phyloP scores from a whole-genome alignment of 176 grass and related monocot species.

The Phragmites australis region DNA sequence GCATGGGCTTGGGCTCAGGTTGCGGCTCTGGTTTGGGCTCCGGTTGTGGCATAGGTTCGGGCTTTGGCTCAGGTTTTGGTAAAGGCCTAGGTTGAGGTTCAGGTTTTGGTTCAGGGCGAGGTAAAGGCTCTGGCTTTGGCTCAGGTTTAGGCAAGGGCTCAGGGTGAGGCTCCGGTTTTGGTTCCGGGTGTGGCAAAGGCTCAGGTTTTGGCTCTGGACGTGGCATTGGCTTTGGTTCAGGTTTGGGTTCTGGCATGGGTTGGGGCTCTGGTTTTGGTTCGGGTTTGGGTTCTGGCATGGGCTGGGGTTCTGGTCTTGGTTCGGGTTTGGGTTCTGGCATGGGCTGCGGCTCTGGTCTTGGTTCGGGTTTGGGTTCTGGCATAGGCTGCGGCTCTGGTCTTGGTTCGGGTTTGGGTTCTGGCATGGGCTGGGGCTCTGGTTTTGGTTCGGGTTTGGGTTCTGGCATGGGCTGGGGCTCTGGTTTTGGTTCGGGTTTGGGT shows the following conservation, averaged over 20 bases:
- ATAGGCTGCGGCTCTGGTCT: background rate
- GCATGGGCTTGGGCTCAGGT: rapidly evolving
- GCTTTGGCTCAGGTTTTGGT: background rate
- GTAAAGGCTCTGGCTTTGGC: background rate
- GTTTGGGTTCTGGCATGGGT: background rate
- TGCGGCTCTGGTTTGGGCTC: background rate
- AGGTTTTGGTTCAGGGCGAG: background rate
- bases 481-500: rapidly evolving
- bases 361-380: background rate
- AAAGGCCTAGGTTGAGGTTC: background rate
- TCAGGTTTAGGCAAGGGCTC: background rate
- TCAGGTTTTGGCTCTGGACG: rapidly evolving
- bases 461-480: rapidly evolving
- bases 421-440: background rate
- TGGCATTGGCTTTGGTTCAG: background rate
- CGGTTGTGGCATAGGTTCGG: background rate
- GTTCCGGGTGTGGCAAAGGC: background rate
- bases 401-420: background rate
- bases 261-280: background rate
- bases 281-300: background rate
- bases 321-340: background rate
- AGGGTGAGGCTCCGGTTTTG: background rate
- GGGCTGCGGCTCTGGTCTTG: rapidly evolving
- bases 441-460: background rate
- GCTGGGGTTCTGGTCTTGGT: background rate